Percentiles rank a stretch among this genome's conserved stretches.
Evolutionary conservation across 2,329 filamentous ascomycete genomes (phyloP).

Genomic region (Stachybotrys chartarum): DNA sequence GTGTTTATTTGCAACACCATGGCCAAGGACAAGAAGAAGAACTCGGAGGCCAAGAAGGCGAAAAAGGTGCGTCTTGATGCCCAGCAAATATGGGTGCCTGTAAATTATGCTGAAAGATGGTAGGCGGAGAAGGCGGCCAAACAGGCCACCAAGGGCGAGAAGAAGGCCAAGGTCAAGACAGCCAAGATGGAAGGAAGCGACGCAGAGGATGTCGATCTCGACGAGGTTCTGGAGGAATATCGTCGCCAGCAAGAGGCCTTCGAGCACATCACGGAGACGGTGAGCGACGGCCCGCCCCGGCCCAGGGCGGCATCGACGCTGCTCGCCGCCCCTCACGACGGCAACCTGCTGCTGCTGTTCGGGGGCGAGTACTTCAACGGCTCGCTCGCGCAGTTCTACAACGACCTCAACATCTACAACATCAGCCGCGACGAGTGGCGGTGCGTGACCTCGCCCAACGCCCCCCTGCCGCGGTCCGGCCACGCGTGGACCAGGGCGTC

Average conservation of each 20-base stretch:
- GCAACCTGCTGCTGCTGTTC: conserved; percentile 83
- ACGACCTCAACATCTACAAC: conserved; percentile 62
- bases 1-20: conserved; percentile 16
- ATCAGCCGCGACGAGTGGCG: conserved; percentile 87
- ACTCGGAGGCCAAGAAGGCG: conserved; percentile 40
- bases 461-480: conserved; percentile 80
- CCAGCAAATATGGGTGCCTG: neutral
- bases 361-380: conserved; percentile 97
- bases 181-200: conserved; percentile 76
- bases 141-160: conserved; percentile 84
- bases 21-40: conserved; percentile 49
- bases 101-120: conserved; percentile 4
- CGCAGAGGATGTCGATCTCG: conserved; percentile 85
- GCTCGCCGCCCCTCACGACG: conserved; percentile 77
- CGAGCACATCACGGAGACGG: conserved; percentile 81
- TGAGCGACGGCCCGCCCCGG: conserved; percentile 63
- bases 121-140: conserved; percentile 63
- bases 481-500: conserved; percentile 92
- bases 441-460: conserved; percentile 82
- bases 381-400: conserved; percentile 67
- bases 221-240: conserved; percentile 88
- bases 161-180: conserved; percentile 66
- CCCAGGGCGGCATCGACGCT: conserved; percentile 75
- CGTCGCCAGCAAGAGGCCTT: conserved; percentile 90
- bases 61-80: conserved; percentile 29